Evolutionary conservation across 1,139 yeast genomes (phyloP).

Genomic region (Sugiyamaella xylanicola): DNA sequence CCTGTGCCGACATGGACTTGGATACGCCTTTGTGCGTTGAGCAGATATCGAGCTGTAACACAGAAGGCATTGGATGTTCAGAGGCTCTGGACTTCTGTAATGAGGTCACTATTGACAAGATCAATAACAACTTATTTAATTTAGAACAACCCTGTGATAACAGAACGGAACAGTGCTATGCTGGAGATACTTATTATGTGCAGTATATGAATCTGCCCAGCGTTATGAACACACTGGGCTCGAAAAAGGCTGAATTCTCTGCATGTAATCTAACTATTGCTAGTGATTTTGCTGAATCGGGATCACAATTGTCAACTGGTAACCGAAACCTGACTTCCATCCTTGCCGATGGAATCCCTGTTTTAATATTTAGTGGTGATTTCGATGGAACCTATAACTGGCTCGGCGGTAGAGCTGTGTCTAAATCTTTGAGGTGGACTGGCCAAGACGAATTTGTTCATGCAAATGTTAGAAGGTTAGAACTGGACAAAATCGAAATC

Average conservation of each 20-base stretch:
- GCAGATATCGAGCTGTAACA: constrained; percentile 82
- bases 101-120: constrained; percentile 89
- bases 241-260: constrained; percentile 58
- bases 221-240: constrained; percentile 84
- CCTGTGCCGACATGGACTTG: constrained; percentile 75
- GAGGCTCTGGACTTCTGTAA: constrained; percentile 83
- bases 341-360: constrained; percentile 65
- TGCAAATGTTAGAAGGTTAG: constrained; percentile 48
- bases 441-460: constrained; percentile 44
- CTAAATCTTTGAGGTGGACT: constrained; percentile 65
- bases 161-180: constrained; percentile 56
- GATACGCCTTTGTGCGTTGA: constrained; percentile 77
- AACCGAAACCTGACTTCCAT: constrained; percentile 66
- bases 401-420: constrained; percentile 85
- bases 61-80: constrained; percentile 34
- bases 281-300: constrained; percentile 55
- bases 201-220: constrained; percentile 66
- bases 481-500: constrained; percentile 70
- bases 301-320: constrained; percentile 49
- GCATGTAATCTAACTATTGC: constrained; percentile 65
- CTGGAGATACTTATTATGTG: constrained; percentile 65
- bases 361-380: constrained; percentile 83
- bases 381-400: constrained; percentile 89
- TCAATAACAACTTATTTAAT: constrained; percentile 64
- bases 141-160: constrained; percentile 55